Base-by-base conservation (phyloP, 2,329 filamentous ascomycete species). In the Fusarium nurragi region DNA sequence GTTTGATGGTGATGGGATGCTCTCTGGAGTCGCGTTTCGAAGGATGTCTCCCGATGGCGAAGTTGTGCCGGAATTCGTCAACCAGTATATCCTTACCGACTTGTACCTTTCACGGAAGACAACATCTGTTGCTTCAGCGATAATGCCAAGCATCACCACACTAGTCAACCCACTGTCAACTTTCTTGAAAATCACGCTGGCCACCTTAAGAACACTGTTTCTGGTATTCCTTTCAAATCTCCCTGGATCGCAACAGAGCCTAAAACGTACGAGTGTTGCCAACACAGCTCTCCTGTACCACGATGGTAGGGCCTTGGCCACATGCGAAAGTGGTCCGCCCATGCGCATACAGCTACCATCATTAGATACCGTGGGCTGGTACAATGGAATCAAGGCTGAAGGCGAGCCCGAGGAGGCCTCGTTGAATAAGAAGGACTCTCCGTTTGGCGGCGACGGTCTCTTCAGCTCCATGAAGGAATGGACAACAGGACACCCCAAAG, bases 1-100 rank as follows among this genome's bases (percentile, higher is more conserved):
- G 88, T 92, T 92, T 61, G 90, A 92, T 67, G 89, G 90, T 28
- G 89, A 92, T 72, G 90, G 89, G 6, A 92, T 92, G 89, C 83
- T 92, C 12, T 85, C 85, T 26, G 89, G 89, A 2, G 88, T 92
- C 1, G 21, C 80, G 80, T 18, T 92, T 90, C 71, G 78, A 25
- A 49, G 25, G 4, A 75, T 76, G 4, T 74, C 77, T 7, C 72
- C 7, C 5, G 37, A 54, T 9, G 53, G 19, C 0, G 74, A 79
- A 4, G 80, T 89, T 2, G 73, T 79, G 55, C 88, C 89, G 0
- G 80, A 88, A 51, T 92, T 91, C 52, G 87, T 89, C 52, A 91
- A 91, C 60, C 87, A 89, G 66, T 91, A 86, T 69, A 80, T 92
- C 45, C 75, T 90, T 23, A 92, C 89, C 0, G 89, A 92, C 65